Evolutionary conservation across 225 moss, liverwort and hornwort species (phyloP).

Genomic region (Asterella californica): DNA sequence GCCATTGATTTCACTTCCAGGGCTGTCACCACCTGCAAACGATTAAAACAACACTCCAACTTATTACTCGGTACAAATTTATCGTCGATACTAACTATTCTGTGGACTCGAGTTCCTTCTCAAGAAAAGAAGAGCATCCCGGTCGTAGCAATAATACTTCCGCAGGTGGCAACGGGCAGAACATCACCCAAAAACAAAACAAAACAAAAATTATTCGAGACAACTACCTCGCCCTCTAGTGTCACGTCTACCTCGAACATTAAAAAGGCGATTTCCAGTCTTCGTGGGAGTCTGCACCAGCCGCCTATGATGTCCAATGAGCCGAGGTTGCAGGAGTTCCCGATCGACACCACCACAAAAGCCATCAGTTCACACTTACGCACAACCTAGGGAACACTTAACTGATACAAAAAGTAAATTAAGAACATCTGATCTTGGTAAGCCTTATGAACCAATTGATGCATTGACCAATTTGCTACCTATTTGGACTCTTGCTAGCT

Average conservation of each 20-base stretch:
- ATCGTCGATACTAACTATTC: background rate
- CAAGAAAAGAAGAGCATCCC: background rate
- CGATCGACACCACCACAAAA: constrained; percentile 9
- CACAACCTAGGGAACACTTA: background rate
- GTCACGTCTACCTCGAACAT: constrained; percentile 70
- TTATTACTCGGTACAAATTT: background rate
- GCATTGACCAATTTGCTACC: constrained; percentile 39
- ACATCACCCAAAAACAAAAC: constrained; percentile 20
- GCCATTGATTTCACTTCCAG: constrained; percentile 84
- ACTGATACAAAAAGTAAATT: background rate
- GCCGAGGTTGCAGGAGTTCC: background rate
- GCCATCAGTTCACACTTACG: constrained; percentile 8
- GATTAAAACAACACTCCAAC: background rate
- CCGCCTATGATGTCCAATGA: constrained; percentile 47
- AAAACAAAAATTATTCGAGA: constrained; percentile 15
- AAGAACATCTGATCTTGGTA: background rate
- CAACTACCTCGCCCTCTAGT: constrained; percentile 74
- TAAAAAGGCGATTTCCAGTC: constrained; percentile 70
- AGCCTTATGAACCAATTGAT: background rate
- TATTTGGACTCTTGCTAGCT: constrained; percentile 98
- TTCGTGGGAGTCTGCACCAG: constrained; percentile 77
- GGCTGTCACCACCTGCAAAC: constrained; percentile 77
- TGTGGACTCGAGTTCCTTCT: background rate
- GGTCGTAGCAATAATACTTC: background rate
- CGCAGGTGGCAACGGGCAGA: constrained; percentile 11